Evolutionary conservation across 2,329 filamentous ascomycete genomes (phyloP), one percentile per base, ranked within the genome.

Genomic region (Didymella lethalis): DNA sequence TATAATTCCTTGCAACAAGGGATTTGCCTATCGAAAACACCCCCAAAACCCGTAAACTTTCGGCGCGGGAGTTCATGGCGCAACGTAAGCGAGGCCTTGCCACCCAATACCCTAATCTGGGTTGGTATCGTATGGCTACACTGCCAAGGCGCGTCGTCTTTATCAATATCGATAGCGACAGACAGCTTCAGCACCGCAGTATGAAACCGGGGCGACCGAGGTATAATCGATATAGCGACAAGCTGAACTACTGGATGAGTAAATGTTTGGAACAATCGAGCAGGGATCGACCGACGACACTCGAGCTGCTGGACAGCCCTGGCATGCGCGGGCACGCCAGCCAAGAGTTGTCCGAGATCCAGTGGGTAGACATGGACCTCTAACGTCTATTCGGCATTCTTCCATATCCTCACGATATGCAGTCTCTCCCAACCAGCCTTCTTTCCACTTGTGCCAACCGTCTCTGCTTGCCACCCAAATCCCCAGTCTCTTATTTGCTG

Each of bases 361-460:
- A 65, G 43, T 41, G 69, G 40, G 59, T 54, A 8, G 65, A 74
- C 51, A 44, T 71, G 45, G 64, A 70, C n/a, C 43, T 44, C 28
- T 63, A 14, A 29, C 57, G 68, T 67, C 29, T 54, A 54, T 23
- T 28, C 31, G 44, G 14, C 45, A 23, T 52, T 59, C 53, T 87
- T 86, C 90, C 92, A 96, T 74, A 97, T 90, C 74, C 93, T 86
- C 67, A 98, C 81, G 69, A 99, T 90, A 72, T 93, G 89, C 77
- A 99, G 81, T 80, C 90, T 96, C 81, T 99, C 95, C 93, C 94
- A 97, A 0, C 95, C 95, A 29, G 90, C 94, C 76, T 90, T 87
- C 81, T 89, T 92, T 48, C 94, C 94, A 77, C 92, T 97, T 53
- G 84, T 85, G 7, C 91, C 90, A 4, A 96, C 93, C 18, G 86